Base-by-base conservation (phyloP, 371 early-diverging fungal species). In the Dichotomocladium elegans region DNA sequence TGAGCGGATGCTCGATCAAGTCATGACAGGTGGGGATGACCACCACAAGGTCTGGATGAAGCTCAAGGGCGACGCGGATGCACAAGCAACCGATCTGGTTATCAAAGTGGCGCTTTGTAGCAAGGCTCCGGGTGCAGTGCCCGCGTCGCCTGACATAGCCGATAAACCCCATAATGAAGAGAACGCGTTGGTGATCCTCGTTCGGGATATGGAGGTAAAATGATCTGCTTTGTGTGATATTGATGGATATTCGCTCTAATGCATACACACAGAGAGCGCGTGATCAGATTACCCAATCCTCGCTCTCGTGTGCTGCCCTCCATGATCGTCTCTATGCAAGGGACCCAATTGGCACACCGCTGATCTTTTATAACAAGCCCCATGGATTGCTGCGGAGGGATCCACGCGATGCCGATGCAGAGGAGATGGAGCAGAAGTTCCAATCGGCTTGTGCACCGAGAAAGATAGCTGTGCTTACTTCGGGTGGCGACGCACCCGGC, bases 401-500 rank as follows among this genome's bases (percentile, higher is more conserved):
- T 17, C 19, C 14, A 19, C 29, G 37, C 3, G 37, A 37, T 37
- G 37, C n/a, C 21, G 21, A 41, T 25, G 31, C 49, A 3, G 22
- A 19, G 12, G 15, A 41, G 5, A 31, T 54, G 24, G 25, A 40
- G 2, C 31, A 28, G 2, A 29, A 27, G 10, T 25, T 24, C 8
- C 47, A 54, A 10, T 47, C 46, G 6, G 37, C 22, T 24, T 25
- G 47, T 17, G 22, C 21, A 14, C 42, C 42, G 25, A 48, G 56
- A 3, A 82, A 81, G 41, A 91, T 99, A 61, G 98, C 90, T 43
- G 82, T 99, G 19, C 63, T 99, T 46, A 99, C 99, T 11, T 92
- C 93, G 43, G 99, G 99, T 29, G 99, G 99, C 31, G 99, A 99
- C 75, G 90, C 96, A 1, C 94, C 94, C 8, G 99, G 99, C 25